These are phyloP conservation scores for Ogataea kodamae DNA, from an alignment of 805 yeast species.

Conservation along the genomic window DNA sequence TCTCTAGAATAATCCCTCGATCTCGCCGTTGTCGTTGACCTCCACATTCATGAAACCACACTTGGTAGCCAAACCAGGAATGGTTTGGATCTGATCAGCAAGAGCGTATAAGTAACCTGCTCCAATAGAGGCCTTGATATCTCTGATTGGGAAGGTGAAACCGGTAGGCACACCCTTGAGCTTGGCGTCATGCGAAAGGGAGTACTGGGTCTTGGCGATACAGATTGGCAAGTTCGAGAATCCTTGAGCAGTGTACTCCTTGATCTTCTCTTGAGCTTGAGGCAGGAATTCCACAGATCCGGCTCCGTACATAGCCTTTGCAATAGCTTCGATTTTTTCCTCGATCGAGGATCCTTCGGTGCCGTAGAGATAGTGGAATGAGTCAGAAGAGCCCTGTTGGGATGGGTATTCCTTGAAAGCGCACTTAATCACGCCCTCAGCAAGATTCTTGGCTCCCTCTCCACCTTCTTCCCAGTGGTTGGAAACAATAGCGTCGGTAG, in stretches of 20 bases:
- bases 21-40: conserved; percentile 83
- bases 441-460: conserved; percentile 78
- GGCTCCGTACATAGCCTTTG: conserved; percentile 91
- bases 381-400: conserved; percentile 36
- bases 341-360: conserved; percentile 65
- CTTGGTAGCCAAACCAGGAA: conserved; percentile 95
- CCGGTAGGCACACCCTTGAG: conserved; percentile 95
- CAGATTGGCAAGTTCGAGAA: conserved; percentile 90
- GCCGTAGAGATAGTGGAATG: conserved; percentile 65
- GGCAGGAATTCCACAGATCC: conserved; percentile 76
- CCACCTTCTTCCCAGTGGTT: conserved; percentile 98
- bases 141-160: conserved; percentile 90
- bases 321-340: conserved; percentile 74
- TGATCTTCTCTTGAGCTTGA: conserved; percentile 76
- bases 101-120: conserved; percentile 95
- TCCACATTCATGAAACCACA: conserved; percentile 97
- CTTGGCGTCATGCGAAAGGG: conserved; percentile 88
- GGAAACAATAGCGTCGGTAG: conserved; percentile 82
- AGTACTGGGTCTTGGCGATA: conserved; percentile 96
- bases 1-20: conserved; percentile 91
- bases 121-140: conserved; percentile 90
- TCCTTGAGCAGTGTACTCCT: conserved; percentile 80
- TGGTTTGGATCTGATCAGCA: conserved; percentile 96
- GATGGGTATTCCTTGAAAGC: conserved; percentile 41
- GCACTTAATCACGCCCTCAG: conserved; percentile 77